A percentile compares a stretch with the other conserved stretches of the same genome.
These are phyloP conservation scores for Luzula sylvatica DNA, from an alignment of 176 grass and related monocot genomes.

Conservation along the genomic window DNA sequence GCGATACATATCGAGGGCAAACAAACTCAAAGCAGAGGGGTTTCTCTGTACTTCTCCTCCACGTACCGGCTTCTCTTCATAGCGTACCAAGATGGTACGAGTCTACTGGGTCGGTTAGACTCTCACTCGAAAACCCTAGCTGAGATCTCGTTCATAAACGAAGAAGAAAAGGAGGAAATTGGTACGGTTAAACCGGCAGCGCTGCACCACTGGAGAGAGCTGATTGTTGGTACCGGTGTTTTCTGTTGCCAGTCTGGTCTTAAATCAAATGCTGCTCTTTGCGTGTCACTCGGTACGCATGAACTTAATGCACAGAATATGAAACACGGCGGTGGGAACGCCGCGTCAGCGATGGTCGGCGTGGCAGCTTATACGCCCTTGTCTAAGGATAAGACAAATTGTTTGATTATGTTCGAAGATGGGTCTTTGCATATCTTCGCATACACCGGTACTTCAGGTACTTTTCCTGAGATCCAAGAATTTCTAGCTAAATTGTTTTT, in stretches of 20 bases:
- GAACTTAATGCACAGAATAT: slow-evolving; percentile 74
- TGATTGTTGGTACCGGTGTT: slow-evolving; percentile 71
- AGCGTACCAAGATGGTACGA: slow-evolving; percentile 77
- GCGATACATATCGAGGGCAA: slow-evolving; percentile 46
- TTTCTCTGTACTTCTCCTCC: slow-evolving; percentile 78
- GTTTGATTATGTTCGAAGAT: slow-evolving; percentile 96
- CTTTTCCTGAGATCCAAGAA: slow-evolving; percentile 24
- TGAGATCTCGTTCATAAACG: slow-evolving; percentile 65
- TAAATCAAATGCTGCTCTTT: slow-evolving; percentile 61
- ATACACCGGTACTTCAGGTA: slow-evolving; percentile 48
- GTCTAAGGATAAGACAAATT: slow-evolving; percentile 92
- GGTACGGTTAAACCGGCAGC: slow-evolving; percentile 61
- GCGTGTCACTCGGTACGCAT: slow-evolving; percentile 50
- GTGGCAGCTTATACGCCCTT: slow-evolving; percentile 92
- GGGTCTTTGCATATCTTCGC: slow-evolving; percentile 94
- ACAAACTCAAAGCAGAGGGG: slow-evolving; percentile 50
- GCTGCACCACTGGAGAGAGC: slow-evolving; percentile 83
- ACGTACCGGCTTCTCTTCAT: slow-evolving; percentile 89
- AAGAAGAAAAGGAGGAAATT: slow-evolving; percentile 71
- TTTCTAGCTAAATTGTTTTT: too few relatives aligned
- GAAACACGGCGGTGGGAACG: slow-evolving; percentile 48
- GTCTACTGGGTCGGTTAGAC: slow-evolving; percentile 71
- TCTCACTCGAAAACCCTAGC: slow-evolving; percentile 48
- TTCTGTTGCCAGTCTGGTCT: slow-evolving; percentile 69
- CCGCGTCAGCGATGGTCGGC: slow-evolving; percentile 61